Evolutionary conservation across 331 rosid genomes (phyloP).

Genomic region (Malus hybrid): DNA sequence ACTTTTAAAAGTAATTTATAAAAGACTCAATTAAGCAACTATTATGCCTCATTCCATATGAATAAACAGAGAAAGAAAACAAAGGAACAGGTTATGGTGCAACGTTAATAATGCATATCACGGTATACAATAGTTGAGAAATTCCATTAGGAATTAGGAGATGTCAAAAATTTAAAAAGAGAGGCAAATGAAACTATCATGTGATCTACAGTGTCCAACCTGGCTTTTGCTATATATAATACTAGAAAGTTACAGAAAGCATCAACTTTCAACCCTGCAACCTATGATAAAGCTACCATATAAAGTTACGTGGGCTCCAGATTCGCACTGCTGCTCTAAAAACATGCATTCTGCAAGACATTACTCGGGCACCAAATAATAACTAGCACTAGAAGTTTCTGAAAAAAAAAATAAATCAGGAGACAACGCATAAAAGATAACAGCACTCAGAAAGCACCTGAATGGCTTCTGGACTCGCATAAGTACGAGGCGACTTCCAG

Average conservation of each 20-base stretch:
- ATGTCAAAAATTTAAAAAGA: neutral
- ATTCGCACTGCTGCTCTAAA: neutral
- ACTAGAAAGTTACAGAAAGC: too few relatives aligned
- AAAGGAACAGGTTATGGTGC: neutral
- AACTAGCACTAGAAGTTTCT: neutral
- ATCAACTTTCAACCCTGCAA: neutral
- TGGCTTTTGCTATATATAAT: too few relatives aligned
- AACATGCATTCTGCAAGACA: constrained; percentile 1
- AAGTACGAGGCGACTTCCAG: constrained; percentile 86
- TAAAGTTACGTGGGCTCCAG: neutral
- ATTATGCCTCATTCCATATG: neutral
- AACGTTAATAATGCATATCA: neutral
- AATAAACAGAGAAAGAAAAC: neutral
- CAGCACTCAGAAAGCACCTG: constrained; percentile 43
- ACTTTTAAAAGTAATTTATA: too few relatives aligned
- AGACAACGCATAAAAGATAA: neutral
- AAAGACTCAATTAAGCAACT: neutral
- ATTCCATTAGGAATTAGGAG: neutral
- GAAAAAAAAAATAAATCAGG: neutral
- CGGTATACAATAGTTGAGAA: neutral
- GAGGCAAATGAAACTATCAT: too few relatives aligned
- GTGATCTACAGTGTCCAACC: too few relatives aligned
- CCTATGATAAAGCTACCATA: neutral
- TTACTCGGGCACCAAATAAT: neutral
- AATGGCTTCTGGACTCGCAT: constrained; percentile 86